phyloP scores from a whole-genome alignment of 2,329 filamentous ascomycete species.

The Tolypocladium ophioglossoides region DNA sequence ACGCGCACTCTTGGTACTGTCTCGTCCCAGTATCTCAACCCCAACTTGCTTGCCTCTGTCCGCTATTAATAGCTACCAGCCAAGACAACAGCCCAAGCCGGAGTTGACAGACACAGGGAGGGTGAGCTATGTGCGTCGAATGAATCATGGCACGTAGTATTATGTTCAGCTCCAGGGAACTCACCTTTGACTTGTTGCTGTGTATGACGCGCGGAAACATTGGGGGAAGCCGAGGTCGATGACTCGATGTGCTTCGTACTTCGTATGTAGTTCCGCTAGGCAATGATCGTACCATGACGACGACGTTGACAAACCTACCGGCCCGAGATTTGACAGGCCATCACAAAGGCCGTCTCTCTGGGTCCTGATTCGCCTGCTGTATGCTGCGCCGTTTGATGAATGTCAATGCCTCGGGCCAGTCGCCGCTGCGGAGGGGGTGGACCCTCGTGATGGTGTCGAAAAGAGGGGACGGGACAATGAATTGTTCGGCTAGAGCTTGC shows the following conservation, averaged over 20 bases:
- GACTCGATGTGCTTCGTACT: not conserved
- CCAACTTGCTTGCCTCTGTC: not conserved
- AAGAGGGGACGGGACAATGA: not conserved
- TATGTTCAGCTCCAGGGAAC: not conserved
- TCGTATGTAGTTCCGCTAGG: not conserved
- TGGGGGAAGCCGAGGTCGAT: not conserved
- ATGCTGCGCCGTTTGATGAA: not conserved
- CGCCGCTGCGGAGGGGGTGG: not conserved
- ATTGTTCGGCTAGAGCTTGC: not conserved
- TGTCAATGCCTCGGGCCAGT: not conserved
- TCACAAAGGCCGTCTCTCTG: not conserved
- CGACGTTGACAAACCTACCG: not conserved
- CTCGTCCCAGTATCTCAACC: not conserved
- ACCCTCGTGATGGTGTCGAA: not conserved
- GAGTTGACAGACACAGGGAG: not conserved
- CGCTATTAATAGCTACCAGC: not conserved
- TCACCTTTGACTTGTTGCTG: not conserved
- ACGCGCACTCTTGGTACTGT: not conserved
- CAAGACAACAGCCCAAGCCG: not conserved
- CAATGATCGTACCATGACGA: not conserved
- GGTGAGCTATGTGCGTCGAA: not conserved
- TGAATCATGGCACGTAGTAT: not conserved
- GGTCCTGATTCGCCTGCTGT: not conserved
- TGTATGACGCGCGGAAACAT: not conserved
- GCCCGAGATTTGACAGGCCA: not conserved